A percentile compares a stretch with the other conserved stretches of the same genome.
phyloP scores from a whole-genome alignment of 164 flowering plant species.

The Litsea cubeba region DNA sequence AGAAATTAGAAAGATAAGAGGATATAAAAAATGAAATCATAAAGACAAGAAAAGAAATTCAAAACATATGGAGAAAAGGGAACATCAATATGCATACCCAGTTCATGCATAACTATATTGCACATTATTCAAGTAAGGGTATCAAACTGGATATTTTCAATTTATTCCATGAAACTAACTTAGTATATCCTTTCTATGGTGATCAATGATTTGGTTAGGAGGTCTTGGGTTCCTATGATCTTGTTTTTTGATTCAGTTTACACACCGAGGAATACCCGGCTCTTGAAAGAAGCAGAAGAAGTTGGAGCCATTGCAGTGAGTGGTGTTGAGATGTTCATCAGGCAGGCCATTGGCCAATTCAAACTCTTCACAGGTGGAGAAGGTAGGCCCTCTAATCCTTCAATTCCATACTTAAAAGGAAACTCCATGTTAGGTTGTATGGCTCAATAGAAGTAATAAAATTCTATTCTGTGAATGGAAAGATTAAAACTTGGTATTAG shows the following conservation, averaged over 20 bases:
- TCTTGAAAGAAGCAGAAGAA: slow-evolving; percentile 43
- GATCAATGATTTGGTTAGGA: slow-evolving; percentile 23
- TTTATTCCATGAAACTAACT: background rate
- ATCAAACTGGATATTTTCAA: background rate
- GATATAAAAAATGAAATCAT: too few relatives aligned
- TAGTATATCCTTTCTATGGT: background rate
- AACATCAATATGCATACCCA: background rate
- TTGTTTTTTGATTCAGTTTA: slow-evolving; percentile 56
- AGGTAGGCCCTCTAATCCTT: slow-evolving; percentile 21
- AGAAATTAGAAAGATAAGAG: too few relatives aligned
- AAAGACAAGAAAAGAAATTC: background rate
- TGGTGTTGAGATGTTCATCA: slow-evolving; percentile 53
- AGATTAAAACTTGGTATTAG: too few relatives aligned
- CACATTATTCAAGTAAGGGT: background rate
- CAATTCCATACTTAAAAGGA: too few relatives aligned
- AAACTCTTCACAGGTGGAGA: slow-evolving; percentile 37
- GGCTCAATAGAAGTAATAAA: background rate
- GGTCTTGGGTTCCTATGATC: slow-evolving; percentile 30
- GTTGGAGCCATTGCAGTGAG: slow-evolving; percentile 39
- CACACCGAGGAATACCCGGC: slow-evolving; percentile 48
- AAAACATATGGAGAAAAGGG: background rate
- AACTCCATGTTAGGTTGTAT: background rate
- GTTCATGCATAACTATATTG: background rate
- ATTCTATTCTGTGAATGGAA: background rate
- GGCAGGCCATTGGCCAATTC: slow-evolving; percentile 45